A percentile compares a stretch with the other conserved stretches of the same genome.
These are phyloP conservation scores for Paradendryphiella salina DNA, from an alignment of 2,329 filamentous ascomycete species.

Conservation along the genomic window DNA sequence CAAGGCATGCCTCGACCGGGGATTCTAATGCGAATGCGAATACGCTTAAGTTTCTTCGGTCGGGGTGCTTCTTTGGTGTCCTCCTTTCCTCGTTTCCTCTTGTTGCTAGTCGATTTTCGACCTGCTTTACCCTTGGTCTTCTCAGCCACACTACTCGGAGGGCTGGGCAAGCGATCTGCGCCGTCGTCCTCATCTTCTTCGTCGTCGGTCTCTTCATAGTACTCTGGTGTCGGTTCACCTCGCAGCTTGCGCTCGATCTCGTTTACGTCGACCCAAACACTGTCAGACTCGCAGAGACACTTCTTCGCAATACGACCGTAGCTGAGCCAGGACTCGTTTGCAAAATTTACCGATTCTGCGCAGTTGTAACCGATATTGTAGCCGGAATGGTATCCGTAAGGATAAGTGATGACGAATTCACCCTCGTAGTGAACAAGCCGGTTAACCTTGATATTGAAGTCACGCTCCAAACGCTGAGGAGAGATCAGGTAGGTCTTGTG, in stretches of 20 bases:
- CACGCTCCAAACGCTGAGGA: conserved; percentile 79
- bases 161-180: conserved; percentile 69
- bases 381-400: conserved; percentile 96
- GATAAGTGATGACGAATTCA: conserved; percentile 97
- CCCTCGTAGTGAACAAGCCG: conserved; percentile 93
- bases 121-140: conserved; percentile 70
- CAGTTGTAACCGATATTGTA: conserved; percentile 99
- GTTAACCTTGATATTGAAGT: conserved; percentile 96
- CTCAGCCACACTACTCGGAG: conserved; percentile 72
- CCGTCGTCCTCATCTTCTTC: conserved; percentile 65
- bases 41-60: conserved; percentile 71
- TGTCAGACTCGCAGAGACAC: conserved; percentile 95
- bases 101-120: conserved; percentile 69
- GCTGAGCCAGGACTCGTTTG: conserved; percentile 89
- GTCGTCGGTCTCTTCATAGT: conserved; percentile 77
- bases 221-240: conserved; percentile 78
- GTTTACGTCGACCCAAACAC: conserved; percentile 95
- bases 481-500: conserved; percentile 98
- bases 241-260: conserved; percentile 94
- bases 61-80: conserved; percentile 51
- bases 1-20: conserved; percentile 79
- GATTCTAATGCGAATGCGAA: conserved; percentile 72
- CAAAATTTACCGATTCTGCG: conserved; percentile 98
- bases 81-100: conserved; percentile 53
- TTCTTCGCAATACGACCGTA: conserved; percentile 96